Evolutionary conservation across 2,329 filamentous ascomycete species (phyloP), one percentile per base, ranked within the genome.

Genomic region (Paraphoma sp.): DNA sequence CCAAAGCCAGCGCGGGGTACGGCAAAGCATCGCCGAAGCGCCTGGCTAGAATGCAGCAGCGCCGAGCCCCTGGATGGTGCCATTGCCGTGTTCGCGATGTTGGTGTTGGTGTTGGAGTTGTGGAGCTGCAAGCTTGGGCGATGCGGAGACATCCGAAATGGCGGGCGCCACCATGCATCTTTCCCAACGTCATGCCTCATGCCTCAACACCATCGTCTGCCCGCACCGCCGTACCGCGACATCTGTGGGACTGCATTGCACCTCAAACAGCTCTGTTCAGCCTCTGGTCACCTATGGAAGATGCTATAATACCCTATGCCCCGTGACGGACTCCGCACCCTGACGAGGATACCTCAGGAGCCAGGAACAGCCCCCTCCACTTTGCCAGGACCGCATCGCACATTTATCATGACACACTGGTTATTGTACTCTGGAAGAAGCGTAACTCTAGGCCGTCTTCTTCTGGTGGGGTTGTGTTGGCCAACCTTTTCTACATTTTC

Each of bases 51-150:
- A 16, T 38, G 51, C 36, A 53, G 11, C 8, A 53, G 29, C 29
- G 6, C 38, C 23, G 5, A 9, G 17, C 51, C 51, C 45, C 51
- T 48, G n/a, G 51, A 53, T 23, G 45, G 51, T 29, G 51, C 51
- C 51, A 53, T 53, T 6, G 16, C 31, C 14, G 14, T 14, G 44
- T 18, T 46, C 28, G 6, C n/a, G 30, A 9, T 14, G 33, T n/a
- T 42, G 23, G 23, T 23, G 50, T 46, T 53, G 44, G 44, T 47
- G 50, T 41, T 42, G 50, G 17, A 45, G 50, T 23, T 14, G 29
- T 18, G 40, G 45, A 44, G 30, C 23, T 7, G 12, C 7, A 38
- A 18, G 48, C 49, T 45, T 45, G 43, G 49, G 42, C 49, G 42
- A 45, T 38, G 33, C 12, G 47, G 47, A 30, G 23, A 43, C 17